Base-by-base conservation (phyloP, 2,329 filamentous ascomycete species). In the Lecanicillium sp. region DNA sequence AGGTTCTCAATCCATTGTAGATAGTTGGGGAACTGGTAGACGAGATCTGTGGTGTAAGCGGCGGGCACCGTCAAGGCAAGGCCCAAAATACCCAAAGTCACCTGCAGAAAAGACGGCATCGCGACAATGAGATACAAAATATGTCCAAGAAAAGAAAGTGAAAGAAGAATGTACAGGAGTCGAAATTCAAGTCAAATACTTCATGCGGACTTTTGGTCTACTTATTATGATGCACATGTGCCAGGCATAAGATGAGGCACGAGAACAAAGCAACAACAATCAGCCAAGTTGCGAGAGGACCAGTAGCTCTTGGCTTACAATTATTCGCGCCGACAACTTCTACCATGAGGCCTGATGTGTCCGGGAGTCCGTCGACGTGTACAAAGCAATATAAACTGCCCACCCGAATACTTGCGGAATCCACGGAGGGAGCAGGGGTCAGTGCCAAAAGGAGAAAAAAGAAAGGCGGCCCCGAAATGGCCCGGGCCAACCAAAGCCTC, bases 1-100 rank as follows among this genome's bases (percentile, higher is more conserved):
- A 58, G 43, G 26, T 55, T 58, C 36, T 58, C 58, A 21, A 57
- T 33, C 41, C 50, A 55, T 36, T 54, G 50, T 10, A 42, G 21
- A n/a, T 38, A 23, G 44, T 36, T 37, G 11, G 54, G 51, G 37
- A 56, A 56, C 15, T 53, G 54, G 30, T 52, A 36, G 5, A 48
- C 15, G 8, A 48, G 45, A 15, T 30, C 37, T 6, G 30, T 12
- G 11, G 37, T 48, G 30, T 36, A 48, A 1, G 30, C 23, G 14
- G 45, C 45, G 19, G 35, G 44, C 17, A 33, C 15, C 11, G 37
- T 23, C 9, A 48, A 17, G 3, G 37, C 44, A 10, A 41, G 37
- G 5, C 14, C 12, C 7, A 48, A 2, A 9, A 48, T 11, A 3
- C 21, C 12, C 5, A 24, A 10, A 6, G 8, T 6, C 5, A 21